Evolutionary conservation across 148 eudicot genomes (phyloP).

Genomic region (Vaccinium macrocarpon): DNA sequence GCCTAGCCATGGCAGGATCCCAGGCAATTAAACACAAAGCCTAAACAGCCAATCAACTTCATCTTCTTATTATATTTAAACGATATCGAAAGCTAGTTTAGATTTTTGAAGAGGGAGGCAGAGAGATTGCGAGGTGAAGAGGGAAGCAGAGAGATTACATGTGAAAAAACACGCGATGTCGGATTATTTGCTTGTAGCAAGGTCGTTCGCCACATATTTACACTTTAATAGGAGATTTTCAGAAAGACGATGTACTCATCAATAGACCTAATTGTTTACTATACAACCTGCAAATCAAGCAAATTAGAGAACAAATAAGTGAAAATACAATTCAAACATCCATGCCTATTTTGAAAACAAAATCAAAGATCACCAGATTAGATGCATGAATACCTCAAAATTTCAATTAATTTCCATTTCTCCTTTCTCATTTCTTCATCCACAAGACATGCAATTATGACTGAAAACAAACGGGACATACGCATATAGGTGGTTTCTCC

Average conservation of each 20-base stretch:
- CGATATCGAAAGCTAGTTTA: background rate
- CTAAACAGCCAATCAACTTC: background rate
- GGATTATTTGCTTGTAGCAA: background rate
- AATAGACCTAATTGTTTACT: background rate
- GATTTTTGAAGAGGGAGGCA: background rate
- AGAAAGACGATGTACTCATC: background rate
- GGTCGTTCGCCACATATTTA: slow-evolving; percentile 3
- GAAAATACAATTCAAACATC: background rate
- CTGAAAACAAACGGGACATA: too few species aligned
- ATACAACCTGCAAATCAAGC: slow-evolving; percentile 8
- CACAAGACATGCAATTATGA: too few species aligned
- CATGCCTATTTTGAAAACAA: background rate
- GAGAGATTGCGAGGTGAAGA: background rate
- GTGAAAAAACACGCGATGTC: background rate
- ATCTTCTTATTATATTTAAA: background rate
- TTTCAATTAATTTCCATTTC: too few species aligned
- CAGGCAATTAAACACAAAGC: too few species aligned
- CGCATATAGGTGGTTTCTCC: too few species aligned
- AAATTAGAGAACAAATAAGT: background rate
- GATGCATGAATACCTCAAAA: too few species aligned
- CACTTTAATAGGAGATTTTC: background rate
- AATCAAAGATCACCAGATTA: too few species aligned
- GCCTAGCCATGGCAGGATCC: too few species aligned
- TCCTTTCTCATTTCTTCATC: too few species aligned
- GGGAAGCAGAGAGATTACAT: background rate